Evolutionary conservation across 2,329 filamentous ascomycete genomes (phyloP).

Genomic region (Fusarium phyllophilum): DNA sequence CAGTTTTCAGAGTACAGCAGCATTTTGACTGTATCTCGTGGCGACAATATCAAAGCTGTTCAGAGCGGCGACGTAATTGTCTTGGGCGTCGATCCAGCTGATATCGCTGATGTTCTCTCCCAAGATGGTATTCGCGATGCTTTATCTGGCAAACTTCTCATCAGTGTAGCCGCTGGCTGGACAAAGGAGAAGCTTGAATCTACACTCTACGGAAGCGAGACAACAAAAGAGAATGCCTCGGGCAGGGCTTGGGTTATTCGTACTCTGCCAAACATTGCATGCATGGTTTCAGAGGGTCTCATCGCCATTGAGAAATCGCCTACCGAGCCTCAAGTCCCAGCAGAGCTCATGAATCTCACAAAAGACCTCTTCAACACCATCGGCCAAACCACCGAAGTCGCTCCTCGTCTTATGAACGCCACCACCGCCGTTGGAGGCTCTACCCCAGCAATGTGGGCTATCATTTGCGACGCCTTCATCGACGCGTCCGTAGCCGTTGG

Average conservation of each 20-base stretch:
- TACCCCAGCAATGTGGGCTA: conserved; percentile 68
- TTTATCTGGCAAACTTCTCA: conserved; percentile 57
- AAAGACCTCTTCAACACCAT: conserved; percentile 65
- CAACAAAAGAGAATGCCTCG: conserved; percentile 9
- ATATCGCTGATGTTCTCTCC: conserved; percentile 52
- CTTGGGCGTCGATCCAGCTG: conserved; percentile 58
- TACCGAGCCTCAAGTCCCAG: conserved; percentile 28
- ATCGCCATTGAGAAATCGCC: conserved; percentile 47
- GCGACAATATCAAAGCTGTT: conserved; percentile 49
- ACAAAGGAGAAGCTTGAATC: conserved; percentile 52
- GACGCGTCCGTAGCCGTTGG: conserved; percentile 71
- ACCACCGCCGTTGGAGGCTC: conserved; percentile 69
- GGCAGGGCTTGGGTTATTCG: conserved; percentile 44
- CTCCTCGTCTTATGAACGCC: conserved; percentile 63
- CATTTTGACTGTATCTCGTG: conserved; percentile 43
- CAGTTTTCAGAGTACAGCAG: conserved; percentile 31
- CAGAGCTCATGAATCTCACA: conserved; percentile 37
- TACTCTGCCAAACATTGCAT: conserved; percentile 51
- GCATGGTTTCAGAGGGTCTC: conserved; percentile 46
- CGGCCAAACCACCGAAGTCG: conserved; percentile 62
- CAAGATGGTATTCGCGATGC: conserved; percentile 52
- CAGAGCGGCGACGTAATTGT: conserved; percentile 54
- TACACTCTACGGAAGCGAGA: conserved; percentile 47
- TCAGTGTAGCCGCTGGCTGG: conserved; percentile 64
- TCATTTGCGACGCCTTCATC: conserved; percentile 67